Evolutionary conservation across 225 moss, liverwort and hornwort species (phyloP), one percentile per base, ranked within the genome.

Genomic region (Takakia lepidozioides): DNA sequence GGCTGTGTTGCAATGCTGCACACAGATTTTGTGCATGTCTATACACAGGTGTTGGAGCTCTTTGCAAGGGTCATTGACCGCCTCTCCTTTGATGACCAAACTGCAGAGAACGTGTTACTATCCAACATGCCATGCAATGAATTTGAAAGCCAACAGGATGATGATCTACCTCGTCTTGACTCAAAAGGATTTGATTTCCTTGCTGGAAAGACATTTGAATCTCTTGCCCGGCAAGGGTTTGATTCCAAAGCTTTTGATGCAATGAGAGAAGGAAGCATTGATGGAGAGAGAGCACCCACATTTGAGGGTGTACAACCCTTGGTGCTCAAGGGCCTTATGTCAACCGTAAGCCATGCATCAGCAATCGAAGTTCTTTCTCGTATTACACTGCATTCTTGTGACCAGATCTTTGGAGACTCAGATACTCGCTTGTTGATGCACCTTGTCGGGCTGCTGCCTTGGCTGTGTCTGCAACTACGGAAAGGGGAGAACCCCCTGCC

Each of bases 1-100:
- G 98, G 98, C 29, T 98, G 98, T 68, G 98, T 98, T 27, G 98
- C 98, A 26, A 98, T 98, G 98, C 74, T 98, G 54, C 98, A 98
- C 61, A 98, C 98, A 54, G 98, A 98, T 67, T 98, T 98, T 63
- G 98, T 98, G 55, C 91, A 98, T 56, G 98, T 98, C 30, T 98
- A 98, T 51, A 98, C 98, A 13, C 98, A 98, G 61, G 98, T 91
- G 40, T 66, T 98, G 60, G 98, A 98, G 67, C 91, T 98, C 47
- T 91, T 98, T 52, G 98, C 91, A 8, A 83, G 98, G 44, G 98
- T 98, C 38, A 73, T 98, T 35, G 91, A 98, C 62, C 77, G 98
- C 20, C 73, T 98, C 43, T 91, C 98, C 45, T 98, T 98, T 55
- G 82, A 98, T 56, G 98, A 98, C 64, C 98, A 98, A 69, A 98